A percentile compares a stretch with the other conserved stretches of the same genome.
phyloP scores from a whole-genome alignment of 192 early-diverging fungal species.

The Diversispora eburnea region DNA sequence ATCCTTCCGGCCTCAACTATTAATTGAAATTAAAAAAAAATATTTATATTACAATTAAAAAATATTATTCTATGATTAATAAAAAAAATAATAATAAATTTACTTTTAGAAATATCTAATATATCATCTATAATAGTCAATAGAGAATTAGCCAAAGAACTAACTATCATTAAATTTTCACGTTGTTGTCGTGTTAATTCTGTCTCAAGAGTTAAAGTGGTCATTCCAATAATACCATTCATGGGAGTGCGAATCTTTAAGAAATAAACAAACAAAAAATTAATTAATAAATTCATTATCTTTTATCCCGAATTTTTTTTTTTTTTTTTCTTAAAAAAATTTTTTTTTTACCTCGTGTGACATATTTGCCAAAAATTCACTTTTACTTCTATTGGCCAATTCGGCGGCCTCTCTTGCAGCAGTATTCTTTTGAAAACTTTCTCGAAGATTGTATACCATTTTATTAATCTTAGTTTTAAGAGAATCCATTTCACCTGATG shows the following conservation, averaged over 20 bases:
- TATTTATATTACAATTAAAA: background rate
- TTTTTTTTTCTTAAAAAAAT: background rate
- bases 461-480: constrained; percentile 81
- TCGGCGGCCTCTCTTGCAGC: constrained; percentile 77
- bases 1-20: constrained; percentile 78
- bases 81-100: constrained; percentile 11
- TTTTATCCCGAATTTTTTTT: background rate
- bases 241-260: constrained; percentile 80
- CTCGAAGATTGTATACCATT: constrained; percentile 74
- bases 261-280: constrained; percentile 45
- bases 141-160: constrained; percentile 64
- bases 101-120: constrained; percentile 76
- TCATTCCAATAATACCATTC: constrained; percentile 80
- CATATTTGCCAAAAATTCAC: constrained; percentile 66
- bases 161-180: constrained; percentile 78
- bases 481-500: constrained; percentile 81
- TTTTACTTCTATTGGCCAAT: constrained; percentile 77
- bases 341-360: constrained; percentile 45
- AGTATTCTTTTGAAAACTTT: constrained; percentile 74
- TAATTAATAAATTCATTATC: background rate
- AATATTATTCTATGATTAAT: background rate
- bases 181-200: constrained; percentile 77
- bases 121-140: constrained; percentile 80
- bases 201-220: constrained; percentile 68
- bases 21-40: constrained; percentile 8